Percentiles rank a stretch among this genome's conserved stretches.
Conservation (phyloP, 2,329 filamentous ascomycete species). For the Diaporthe ilicicola region DNA sequence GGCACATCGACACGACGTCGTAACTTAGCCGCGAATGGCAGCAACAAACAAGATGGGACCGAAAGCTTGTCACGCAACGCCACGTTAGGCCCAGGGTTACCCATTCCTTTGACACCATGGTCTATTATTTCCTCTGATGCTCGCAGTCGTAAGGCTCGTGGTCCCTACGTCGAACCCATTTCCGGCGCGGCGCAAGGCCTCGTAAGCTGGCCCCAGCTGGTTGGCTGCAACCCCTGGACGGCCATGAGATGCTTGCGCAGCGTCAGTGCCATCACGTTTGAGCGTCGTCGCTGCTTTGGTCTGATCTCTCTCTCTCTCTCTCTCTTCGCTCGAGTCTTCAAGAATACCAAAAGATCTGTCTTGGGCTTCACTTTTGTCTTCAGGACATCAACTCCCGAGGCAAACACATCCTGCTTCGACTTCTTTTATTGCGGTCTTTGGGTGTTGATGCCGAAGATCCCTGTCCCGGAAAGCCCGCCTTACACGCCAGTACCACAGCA, state of each 20-base stretch:
- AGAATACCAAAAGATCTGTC: background rate
- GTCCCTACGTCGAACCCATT: constrained; percentile 23
- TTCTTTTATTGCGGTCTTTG: background rate
- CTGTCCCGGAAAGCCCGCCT: background rate
- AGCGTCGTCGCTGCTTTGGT: background rate
- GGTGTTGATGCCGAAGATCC: constrained; percentile 7
- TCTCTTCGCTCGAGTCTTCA: background rate
- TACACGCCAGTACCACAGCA: background rate
- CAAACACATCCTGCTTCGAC: background rate
- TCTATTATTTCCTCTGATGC: background rate
- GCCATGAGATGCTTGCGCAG: constrained; percentile 31
- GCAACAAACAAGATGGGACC: background rate
- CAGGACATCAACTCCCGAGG: background rate
- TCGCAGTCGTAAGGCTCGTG: constrained; percentile 26
- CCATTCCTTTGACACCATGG: background rate
- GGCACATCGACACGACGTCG: constrained; percentile 6
- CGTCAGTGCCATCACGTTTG: constrained; percentile 19
- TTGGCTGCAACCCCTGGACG: constrained; percentile 36
- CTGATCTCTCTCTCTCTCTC: background rate
- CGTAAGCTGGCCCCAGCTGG: constrained; percentile 42
- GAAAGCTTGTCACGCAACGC: constrained; percentile 10
- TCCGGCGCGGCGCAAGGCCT: constrained; percentile 38
- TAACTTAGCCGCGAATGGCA: background rate
- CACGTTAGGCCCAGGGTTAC: background rate
- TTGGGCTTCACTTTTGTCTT: background rate